phyloP scores from a whole-genome alignment of 75 land plant species.

The Sequoia sempervirens region DNA sequence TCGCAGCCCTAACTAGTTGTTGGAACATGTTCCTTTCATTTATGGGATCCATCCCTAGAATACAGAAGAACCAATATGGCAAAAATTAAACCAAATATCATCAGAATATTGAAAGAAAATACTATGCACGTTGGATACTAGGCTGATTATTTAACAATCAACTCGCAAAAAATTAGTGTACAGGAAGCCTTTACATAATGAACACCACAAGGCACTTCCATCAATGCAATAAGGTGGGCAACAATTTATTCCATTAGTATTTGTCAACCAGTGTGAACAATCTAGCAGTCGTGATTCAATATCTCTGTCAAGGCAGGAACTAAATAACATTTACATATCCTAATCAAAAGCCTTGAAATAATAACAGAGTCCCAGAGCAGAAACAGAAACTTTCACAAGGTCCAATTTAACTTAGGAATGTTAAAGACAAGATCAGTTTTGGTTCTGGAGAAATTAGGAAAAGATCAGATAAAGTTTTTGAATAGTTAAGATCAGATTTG shows the following conservation, averaged over 20 bases:
- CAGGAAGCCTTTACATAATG: background rate
- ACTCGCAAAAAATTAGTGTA: background rate
- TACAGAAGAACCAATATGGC: background rate
- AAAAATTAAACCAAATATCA: background rate
- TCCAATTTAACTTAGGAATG: background rate
- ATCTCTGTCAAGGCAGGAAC: background rate
- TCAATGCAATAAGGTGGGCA: background rate
- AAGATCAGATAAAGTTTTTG: no score
- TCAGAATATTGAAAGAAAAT: background rate
- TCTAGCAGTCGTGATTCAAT: background rate
- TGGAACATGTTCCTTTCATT: slow-evolving; percentile 99
- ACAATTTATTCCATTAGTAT: background rate
- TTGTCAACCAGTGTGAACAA: background rate
- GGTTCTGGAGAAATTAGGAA: background rate
- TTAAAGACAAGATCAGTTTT: background rate
- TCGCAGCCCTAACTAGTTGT: slow-evolving; percentile 95
- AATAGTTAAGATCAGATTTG: background rate
- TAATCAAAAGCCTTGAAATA: background rate
- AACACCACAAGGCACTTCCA: background rate
- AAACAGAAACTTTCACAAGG: background rate
- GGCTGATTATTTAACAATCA: background rate
- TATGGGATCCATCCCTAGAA: slow-evolving; percentile 93
- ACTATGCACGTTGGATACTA: background rate
- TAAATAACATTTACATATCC: background rate
- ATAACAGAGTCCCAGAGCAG: background rate